Evolutionary conservation across 345 rosid genomes (phyloP), one percentile per base, ranked within the genome.

Genomic region (Lepidium sativum): DNA sequence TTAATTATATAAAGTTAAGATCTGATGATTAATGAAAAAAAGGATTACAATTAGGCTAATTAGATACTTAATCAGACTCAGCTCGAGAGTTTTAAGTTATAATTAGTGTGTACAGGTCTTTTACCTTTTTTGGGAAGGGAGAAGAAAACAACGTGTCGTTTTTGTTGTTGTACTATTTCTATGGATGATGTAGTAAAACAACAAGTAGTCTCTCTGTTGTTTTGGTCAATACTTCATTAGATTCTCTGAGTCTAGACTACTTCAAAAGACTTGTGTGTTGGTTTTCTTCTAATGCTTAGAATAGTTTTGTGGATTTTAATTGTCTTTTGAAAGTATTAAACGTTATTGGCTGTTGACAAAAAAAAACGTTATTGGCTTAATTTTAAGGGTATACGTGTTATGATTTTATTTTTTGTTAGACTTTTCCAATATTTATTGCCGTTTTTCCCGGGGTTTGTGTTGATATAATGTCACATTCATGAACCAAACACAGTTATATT

Each of bases 381-480:
- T n/a, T n/a, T n/a, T n/a, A n/a, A n/a, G 21, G 1, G 21, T 20
- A 20, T 20, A 20, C 21, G 21, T 20, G 21, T 20, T 20, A 20
- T 20, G 21, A 20, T 20, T 20, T 25, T 21, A n/a, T n/a, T n/a
- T 56, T 17, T 17, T n/a, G 49, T 50, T 8, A 52, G 44, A 69
- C 55, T 69, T 70, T 53, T 53, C 49, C 33, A 23, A 1, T 20
- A 20, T 16, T 8, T 6, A 8, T 52, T 61, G 54, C 62, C 62
- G 57, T 37, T 2, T 29, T 54, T 54, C 39, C 29, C 43, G 69
- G 69, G 58, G 9, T 54, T 29, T 70, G 63, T 69, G 41, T 69
- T 25, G 56, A 16, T 70, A 35, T 6, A 13, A 53, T 9, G 64
- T 55, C 64, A 8, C 43, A 34, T 71, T 71, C 75, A 71, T 71